phyloP scores from a whole-genome alignment of 2,329 filamentous ascomycete species.

The Hypoxylon rubiginosum region DNA sequence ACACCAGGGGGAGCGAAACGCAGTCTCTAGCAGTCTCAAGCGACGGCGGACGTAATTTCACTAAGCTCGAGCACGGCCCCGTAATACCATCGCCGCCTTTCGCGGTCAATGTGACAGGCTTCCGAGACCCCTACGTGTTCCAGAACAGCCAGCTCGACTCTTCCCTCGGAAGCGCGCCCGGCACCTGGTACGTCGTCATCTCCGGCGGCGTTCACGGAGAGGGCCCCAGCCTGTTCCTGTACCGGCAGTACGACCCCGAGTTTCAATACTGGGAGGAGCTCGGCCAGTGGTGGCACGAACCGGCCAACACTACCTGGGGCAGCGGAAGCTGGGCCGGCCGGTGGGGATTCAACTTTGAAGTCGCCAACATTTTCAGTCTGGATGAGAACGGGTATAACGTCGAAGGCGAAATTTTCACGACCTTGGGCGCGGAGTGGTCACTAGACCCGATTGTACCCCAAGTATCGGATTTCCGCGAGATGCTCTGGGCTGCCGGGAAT shows the following conservation, averaged over 20 bases:
- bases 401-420: constrained; percentile 57
- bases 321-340: constrained; percentile 54
- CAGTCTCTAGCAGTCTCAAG: constrained; percentile 59
- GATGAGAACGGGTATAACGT: constrained; percentile 56
- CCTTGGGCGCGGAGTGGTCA: constrained; percentile 60
- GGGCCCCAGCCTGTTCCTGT: constrained; percentile 57
- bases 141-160: constrained; percentile 55
- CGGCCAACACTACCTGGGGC: constrained; percentile 55
- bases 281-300: constrained; percentile 58
- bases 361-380: constrained; percentile 58
- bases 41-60: constrained; percentile 55
- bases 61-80: constrained; percentile 55
- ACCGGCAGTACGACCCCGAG: constrained; percentile 54
- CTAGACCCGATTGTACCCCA: constrained; percentile 56
- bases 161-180: constrained; percentile 51
- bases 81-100: constrained; percentile 56
- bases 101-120: constrained; percentile 58
- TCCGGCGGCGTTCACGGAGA: constrained; percentile 57
- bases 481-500: constrained; percentile 58
- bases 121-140: constrained; percentile 59
- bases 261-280: constrained; percentile 54
- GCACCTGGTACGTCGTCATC: constrained; percentile 57
- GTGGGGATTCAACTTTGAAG: constrained; percentile 62
- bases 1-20: constrained; percentile 61
- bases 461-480: constrained; percentile 56